A percentile compares a stretch with the other conserved stretches of the same genome.
These are phyloP conservation scores for Schizopora paradoxa DNA, from an alignment of 1,284 basidiomycete species.

Conservation along the genomic window DNA sequence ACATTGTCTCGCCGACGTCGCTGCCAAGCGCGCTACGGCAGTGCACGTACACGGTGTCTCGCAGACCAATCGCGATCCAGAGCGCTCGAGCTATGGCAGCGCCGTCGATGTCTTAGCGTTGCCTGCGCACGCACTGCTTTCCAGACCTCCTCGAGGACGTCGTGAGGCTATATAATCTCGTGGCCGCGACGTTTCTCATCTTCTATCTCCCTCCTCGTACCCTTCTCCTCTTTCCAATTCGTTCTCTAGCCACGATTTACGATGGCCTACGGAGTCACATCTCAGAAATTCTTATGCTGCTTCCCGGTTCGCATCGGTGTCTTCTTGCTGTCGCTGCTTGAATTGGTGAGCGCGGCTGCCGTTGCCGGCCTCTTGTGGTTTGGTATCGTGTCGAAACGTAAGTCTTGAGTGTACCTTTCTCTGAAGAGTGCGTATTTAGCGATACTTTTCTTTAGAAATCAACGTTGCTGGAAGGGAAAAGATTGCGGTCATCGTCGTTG, in stretches of 20 bases:
- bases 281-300: slow-evolving; percentile 21
- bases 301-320: slow-evolving; percentile 24
- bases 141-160: no score
- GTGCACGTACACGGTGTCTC: no score
- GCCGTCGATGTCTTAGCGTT: no score
- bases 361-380: slow-evolving; percentile 10
- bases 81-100: no score
- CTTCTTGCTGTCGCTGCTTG: slow-evolving; percentile 20
- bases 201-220: no score
- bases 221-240: neutral
- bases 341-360: slow-evolving; percentile 5
- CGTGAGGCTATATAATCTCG: no score
- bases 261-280: slow-evolving; percentile 6
- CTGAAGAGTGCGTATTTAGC: neutral
- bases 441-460: neutral
- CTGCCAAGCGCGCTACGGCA: no score
- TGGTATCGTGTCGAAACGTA: slow-evolving; percentile 2
- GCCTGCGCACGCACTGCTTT: no score
- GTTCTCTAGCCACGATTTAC: neutral
- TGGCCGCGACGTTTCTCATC: no score
- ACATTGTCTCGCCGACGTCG: no score
- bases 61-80: no score
- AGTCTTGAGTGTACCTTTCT: neutral
- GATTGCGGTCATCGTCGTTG: slow-evolving; percentile 13
- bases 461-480: neutral